These are phyloP conservation scores for Trametes punicea DNA, from an alignment of 768 basidiomycete genomes.

Conservation along the genomic window DNA sequence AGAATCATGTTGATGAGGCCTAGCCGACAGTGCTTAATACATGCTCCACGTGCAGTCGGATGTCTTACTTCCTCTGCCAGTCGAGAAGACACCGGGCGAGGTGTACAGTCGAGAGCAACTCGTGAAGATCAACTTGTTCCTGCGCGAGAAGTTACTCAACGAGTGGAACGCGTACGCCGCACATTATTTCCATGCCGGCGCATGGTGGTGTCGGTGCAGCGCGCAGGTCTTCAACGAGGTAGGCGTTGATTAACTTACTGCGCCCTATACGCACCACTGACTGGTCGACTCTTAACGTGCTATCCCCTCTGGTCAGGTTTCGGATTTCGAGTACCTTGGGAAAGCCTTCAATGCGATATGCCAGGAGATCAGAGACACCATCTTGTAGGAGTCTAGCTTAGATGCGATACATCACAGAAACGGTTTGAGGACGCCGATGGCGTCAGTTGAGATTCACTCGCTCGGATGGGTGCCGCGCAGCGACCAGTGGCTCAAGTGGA, in stretches of 20 bases:
- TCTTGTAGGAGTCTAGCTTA: slow-evolving; percentile 8
- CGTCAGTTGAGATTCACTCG: no score
- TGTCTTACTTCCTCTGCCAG: slow-evolving; percentile 39
- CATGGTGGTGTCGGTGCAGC: slow-evolving; percentile 36
- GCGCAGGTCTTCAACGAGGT: slow-evolving; percentile 39
- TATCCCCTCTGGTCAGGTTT: slow-evolving; percentile 22
- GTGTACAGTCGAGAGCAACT: slow-evolving; percentile 18
- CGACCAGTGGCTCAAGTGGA: no score
- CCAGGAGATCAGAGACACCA: slow-evolving; percentile 24
- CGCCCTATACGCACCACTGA: not conserved
- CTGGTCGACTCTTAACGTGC: not conserved
- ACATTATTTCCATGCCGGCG: slow-evolving; percentile 30
- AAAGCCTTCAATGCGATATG: slow-evolving; percentile 25
- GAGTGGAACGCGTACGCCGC: slow-evolving; percentile 31
- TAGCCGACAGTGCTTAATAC: not conserved
- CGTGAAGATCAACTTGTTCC: slow-evolving; percentile 5
- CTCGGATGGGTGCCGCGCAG: no score
- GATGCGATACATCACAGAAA: not conserved
- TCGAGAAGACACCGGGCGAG: slow-evolving; percentile 15
- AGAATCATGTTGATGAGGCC: not conserved
- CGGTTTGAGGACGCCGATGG: no score
- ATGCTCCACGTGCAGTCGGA: slow-evolving; percentile 31
- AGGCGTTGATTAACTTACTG: not conserved
- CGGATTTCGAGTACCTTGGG: slow-evolving; percentile 29
- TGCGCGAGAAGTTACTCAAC: slow-evolving; percentile 27